Evolutionary conservation across 139 green algal genomes (phyloP).

Genomic region (Coelastrella sp.): DNA sequence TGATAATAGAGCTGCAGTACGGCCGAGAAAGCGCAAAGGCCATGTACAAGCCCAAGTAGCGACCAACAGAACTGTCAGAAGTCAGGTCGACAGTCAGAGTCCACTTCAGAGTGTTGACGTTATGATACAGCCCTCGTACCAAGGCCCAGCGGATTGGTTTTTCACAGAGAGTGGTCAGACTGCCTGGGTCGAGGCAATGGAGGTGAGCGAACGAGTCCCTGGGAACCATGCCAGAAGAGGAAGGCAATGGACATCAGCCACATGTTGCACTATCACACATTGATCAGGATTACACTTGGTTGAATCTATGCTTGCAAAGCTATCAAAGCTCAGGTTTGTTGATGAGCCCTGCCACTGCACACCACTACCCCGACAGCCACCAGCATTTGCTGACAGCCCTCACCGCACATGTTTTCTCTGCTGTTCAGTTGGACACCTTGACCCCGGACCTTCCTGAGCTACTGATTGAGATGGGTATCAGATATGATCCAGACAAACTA

Average conservation of each 20-base stretch:
- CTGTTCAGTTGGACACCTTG: conserved; percentile 81
- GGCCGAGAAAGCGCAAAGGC: too few relatives aligned
- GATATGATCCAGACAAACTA: conserved; percentile 86
- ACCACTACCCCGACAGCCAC: too few relatives aligned
- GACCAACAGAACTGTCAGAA: conserved; percentile 15
- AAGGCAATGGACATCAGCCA: too few relatives aligned
- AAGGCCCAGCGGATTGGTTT: conserved; percentile 39
- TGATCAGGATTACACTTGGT: too few relatives aligned
- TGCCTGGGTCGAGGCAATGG: conserved; percentile 42
- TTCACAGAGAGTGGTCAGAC: conserved; percentile 48
- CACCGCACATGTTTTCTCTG: conserved; percentile 64
- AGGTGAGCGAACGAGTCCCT: neutral
- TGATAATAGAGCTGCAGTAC: too few relatives aligned
- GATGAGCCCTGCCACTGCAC: too few relatives aligned
- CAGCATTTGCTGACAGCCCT: too few relatives aligned
- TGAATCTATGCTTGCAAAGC: too few relatives aligned
- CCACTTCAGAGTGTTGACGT: conserved; percentile 15
- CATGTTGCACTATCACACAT: too few relatives aligned
- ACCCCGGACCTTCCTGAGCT: conserved; percentile 79
- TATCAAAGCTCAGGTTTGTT: too few relatives aligned
- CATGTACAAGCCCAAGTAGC: neutral
- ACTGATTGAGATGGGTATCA: conserved; percentile 81
- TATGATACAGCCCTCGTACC: conserved; percentile 30
- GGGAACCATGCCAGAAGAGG: too few relatives aligned
- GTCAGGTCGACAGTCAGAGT: neutral